Conservation (phyloP, 257 asterid genomes). For the Scutellaria baicalensis region DNA sequence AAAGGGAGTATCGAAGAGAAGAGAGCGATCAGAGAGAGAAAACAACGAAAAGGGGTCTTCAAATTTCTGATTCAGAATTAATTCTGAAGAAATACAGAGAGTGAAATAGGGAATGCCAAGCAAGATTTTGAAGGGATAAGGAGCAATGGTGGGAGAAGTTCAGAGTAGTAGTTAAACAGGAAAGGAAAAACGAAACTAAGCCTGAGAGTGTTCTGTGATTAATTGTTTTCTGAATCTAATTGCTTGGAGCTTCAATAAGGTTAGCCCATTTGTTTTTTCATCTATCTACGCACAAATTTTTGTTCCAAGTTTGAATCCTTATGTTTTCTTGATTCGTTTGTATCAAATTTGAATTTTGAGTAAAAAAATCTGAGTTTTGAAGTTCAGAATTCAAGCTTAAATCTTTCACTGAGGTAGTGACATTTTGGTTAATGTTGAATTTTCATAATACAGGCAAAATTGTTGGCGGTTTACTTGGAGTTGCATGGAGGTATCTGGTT, state of each 20-base stretch:
- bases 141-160: constrained; percentile 35
- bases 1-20: constrained; percentile 29
- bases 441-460: constrained; percentile 20
- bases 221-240: constrained; percentile 26
- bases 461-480: constrained; percentile 31
- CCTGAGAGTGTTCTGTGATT: constrained; percentile 28
- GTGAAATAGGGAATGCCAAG: constrained; percentile 34
- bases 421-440: constrained; percentile 37
- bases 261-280: constrained; percentile 32
- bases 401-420: constrained; percentile 27
- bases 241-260: constrained; percentile 39
- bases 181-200: constrained; percentile 13
- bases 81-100: constrained; percentile 9
- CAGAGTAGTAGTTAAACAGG: constrained; percentile 23
- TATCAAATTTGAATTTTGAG: constrained; percentile 29
- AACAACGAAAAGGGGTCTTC: constrained; percentile 39
- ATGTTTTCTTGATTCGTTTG: constrained; percentile 22
- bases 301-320: constrained; percentile 27
- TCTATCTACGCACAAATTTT: constrained; percentile 22
- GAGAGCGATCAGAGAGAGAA: constrained; percentile 42
- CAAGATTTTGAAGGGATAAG: constrained; percentile 24
- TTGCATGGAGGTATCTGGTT: constrained; percentile 31
- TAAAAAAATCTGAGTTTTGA: constrained; percentile 33
- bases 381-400: constrained; percentile 43
- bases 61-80: constrained; percentile 31